Conservation (phyloP, 306 rosid genomes). For the Dalbergia cochinchinensis region DNA sequence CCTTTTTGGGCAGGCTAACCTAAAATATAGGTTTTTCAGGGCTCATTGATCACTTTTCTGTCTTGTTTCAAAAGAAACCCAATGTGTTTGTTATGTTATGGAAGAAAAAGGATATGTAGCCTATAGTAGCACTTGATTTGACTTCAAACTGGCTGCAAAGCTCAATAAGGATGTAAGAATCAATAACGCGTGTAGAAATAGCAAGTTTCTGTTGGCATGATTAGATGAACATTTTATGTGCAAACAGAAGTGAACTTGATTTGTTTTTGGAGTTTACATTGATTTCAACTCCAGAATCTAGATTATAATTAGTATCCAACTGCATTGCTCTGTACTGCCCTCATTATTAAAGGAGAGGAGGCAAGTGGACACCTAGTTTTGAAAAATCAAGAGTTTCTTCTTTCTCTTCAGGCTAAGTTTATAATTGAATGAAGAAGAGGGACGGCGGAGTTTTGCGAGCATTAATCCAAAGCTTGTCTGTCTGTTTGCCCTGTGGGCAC, state of each 20-base stretch:
- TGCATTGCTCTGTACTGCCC: slow-evolving; percentile 25
- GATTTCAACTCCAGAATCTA: slow-evolving; percentile 2
- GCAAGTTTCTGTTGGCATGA: slow-evolving; percentile 25
- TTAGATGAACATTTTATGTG: slow-evolving; percentile 5
- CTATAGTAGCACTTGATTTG: slow-evolving; percentile 21
- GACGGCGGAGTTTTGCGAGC: slow-evolving; percentile 1
- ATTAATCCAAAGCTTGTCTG: neutral
- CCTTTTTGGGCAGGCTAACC: slow-evolving; percentile 22
- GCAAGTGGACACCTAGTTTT: slow-evolving; percentile 28
- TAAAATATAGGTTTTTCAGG: slow-evolving; percentile 7
- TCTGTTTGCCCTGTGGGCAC: slow-evolving; percentile 3
- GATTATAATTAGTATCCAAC: slow-evolving; percentile 5
- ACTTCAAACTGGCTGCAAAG: slow-evolving; percentile 16
- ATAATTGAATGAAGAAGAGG: slow-evolving; percentile 2
- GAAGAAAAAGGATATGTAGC: neutral
- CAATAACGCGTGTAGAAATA: slow-evolving; percentile 1
- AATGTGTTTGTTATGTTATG: slow-evolving; percentile 11
- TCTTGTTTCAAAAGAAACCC: neutral
- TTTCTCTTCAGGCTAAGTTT: neutral
- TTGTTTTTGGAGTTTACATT: neutral
- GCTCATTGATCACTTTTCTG: neutral
- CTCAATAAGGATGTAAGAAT: slow-evolving; percentile 9
- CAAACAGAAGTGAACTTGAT: slow-evolving; percentile 26
- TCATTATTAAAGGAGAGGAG: slow-evolving; percentile 11
- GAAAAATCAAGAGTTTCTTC: neutral